Evolutionary conservation across 305 asterid species (phyloP), one percentile per base, ranked within the genome.

Genomic region (Petunia hybrid): DNA sequence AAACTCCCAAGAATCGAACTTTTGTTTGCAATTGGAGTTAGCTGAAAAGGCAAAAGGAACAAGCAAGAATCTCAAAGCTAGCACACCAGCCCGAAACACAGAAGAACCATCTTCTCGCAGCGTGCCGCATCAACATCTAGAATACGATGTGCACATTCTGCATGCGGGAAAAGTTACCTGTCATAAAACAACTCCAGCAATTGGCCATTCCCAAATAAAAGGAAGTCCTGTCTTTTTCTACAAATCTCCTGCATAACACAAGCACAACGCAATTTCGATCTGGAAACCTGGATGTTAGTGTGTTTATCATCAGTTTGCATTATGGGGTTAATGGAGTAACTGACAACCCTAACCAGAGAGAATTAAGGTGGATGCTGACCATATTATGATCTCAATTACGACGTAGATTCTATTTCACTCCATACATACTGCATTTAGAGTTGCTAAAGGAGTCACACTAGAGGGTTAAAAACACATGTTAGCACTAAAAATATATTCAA

Each of bases 71-170:
- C 46, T 73, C 78, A 73, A 51, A 73, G 35, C 48, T 73, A 73
- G 36, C 78, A 51, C 46, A 73, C 78, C 63, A 73, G 78, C 78
- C 63, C 36, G 78, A 51, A 35, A 35, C 78, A 73, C 48, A 48
- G 45, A 48, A 48, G 45, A 48, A 48, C 62, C 62, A 73, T 13
- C 78, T 51, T 51, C 63, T 73, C 78, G 8, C 1, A 3, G 14
- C 14, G 63, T 51, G 36, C 63, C 1, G 43, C 78, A 51, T 73
- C 63, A 73, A 51, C 78, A 73, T 51, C 78, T 13, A 51, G 13
- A 56, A 56, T 7, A 36, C 31, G 8, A 13, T 36, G 36, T 51
- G 14, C 63, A 73, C 63, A 51, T 22, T 36, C 78, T 51, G 63
- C 63, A 36, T 35, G 36, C 0, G 14, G 78, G 51, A 73, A 62